phyloP scores from a whole-genome alignment of 176 grass and related monocot species.

The Oryza glumipatula region DNA sequence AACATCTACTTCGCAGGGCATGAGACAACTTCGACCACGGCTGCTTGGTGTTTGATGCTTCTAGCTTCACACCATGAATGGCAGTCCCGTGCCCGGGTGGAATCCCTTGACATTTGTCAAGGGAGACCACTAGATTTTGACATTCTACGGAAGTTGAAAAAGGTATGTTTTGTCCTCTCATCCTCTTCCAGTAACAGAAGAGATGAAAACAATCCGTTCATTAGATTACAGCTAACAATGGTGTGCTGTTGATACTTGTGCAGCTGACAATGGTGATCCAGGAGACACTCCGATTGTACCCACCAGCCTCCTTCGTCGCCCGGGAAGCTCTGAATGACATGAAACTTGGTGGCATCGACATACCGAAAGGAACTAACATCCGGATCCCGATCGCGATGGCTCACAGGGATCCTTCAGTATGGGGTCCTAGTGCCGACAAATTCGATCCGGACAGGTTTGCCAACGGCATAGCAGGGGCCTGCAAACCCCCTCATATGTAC shows the following conservation, averaged over 20 bases:
- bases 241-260: neutral
- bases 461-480: constrained; percentile 55
- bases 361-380: constrained; percentile 64
- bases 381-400: constrained; percentile 35
- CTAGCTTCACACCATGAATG: constrained; percentile 71
- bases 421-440: constrained; percentile 47
- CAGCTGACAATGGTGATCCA: constrained; percentile 90
- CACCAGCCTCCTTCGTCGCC: constrained; percentile 41
- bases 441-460: constrained; percentile 72
- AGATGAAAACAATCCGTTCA: neutral
- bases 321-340: constrained; percentile 59
- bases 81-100: constrained; percentile 52
- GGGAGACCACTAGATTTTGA: constrained; percentile 37
- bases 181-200: neutral
- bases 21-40: constrained; percentile 61
- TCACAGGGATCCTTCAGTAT: constrained; percentile 54
- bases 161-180: constrained; percentile 32
- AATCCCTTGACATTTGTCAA: constrained; percentile 51
- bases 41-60: constrained; percentile 79
- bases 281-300: constrained; percentile 68
- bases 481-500: constrained; percentile 60
- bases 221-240: neutral
- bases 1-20: constrained; percentile 83
- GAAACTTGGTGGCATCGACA: constrained; percentile 45
- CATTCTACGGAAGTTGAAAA: constrained; percentile 66